Conservation (phyloP, 495 filamentous ascomycete species). For the Xanthoparmelia taractica region DNA sequence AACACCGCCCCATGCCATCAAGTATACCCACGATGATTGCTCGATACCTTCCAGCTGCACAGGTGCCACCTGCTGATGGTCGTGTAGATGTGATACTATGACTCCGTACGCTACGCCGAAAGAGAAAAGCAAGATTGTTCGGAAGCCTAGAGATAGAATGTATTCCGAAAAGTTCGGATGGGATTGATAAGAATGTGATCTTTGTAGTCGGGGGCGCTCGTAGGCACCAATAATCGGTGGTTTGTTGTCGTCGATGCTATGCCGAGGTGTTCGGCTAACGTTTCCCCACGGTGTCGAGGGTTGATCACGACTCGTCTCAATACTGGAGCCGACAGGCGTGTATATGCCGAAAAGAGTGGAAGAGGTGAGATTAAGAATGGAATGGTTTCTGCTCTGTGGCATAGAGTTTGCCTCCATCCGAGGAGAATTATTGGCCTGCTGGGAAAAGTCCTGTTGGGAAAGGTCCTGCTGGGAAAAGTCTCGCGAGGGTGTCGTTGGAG, state of each 20-base stretch:
- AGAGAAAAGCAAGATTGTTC: slow-evolving; percentile 62
- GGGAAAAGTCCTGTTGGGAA: slow-evolving; percentile 30
- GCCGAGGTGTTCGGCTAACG: slow-evolving; percentile 55
- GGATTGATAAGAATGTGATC: slow-evolving; percentile 18
- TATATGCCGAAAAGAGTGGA: slow-evolving; percentile 91
- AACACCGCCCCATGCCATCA: slow-evolving; percentile 70
- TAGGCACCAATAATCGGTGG: slow-evolving; percentile 24
- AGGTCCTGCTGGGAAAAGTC: slow-evolving; percentile 31
- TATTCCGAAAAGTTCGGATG: slow-evolving; percentile 7
- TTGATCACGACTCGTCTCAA: slow-evolving; percentile 45
- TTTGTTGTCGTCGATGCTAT: slow-evolving; percentile 22
- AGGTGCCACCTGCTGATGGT: slow-evolving; percentile 56
- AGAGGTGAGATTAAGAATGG: slow-evolving; percentile 77
- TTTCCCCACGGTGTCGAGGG: slow-evolving; percentile 60
- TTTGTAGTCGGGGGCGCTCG: slow-evolving; percentile 23
- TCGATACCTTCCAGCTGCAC: slow-evolving; percentile 45
- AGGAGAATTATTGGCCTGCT: slow-evolving; percentile 25
- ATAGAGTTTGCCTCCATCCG: slow-evolving; percentile 31
- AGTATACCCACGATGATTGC: slow-evolving; percentile 58
- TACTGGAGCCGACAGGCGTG: slow-evolving; percentile 55
- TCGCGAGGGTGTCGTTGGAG: slow-evolving; percentile 40
- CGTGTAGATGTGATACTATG: slow-evolving; percentile 75
- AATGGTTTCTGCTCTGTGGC: slow-evolving; percentile 51
- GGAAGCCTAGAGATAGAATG: slow-evolving; percentile 41
- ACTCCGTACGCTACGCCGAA: slow-evolving; percentile 81